Evolutionary conservation across 768 basidiomycete species (phyloP), one percentile per base, ranked within the genome.

Genomic region (Hydnum rufescens): DNA sequence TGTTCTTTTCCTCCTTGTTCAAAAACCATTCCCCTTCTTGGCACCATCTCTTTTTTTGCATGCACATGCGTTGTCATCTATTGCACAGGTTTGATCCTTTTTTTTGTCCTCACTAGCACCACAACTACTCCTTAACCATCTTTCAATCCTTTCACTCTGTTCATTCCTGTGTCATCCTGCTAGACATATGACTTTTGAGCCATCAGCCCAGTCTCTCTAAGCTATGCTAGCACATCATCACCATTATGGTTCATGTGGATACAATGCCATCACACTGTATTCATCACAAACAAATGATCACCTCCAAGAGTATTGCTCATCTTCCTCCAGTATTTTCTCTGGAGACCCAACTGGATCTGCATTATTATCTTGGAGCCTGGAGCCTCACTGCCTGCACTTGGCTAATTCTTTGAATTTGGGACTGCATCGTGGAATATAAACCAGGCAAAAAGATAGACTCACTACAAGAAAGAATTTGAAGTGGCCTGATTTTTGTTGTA

Each of bases 321-420:
- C n/a, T 39, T 19, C 8, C 19, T 39, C 19, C 8, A 39, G 34
- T 19, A 8, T 39, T 8, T 39, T 19, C 8, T 39, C 19, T 8
- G 34, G 8, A 8, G 8, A 8, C 8, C 34, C 34, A 19, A 8
- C 19, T 8, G 8, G 34, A 19, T 8, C 19, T 8, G 8, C 34
- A 19, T 39, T 19, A 19, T 39, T 19, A 19, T 39, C 8, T 8
- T 19, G 34, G 19, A 19, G 8, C 19, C 19, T 19, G n/a, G n/a
- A n/a, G n/a, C n/a, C n/a, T n/a, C 19, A 19, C 63, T 86, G 83
- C 67, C 87, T 87, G 55, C 81, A 76, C 64, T 79, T 85, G 4
- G 84, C 81, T 26, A 81, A 82, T 60, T 89, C 87, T 62, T 89
- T 89, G 53, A 89, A 68, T 63, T 85, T 87, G 62, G 77, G 80